Conservation (phyloP, 208 protist species). For the Acanthamoeba pearcei region DNA sequence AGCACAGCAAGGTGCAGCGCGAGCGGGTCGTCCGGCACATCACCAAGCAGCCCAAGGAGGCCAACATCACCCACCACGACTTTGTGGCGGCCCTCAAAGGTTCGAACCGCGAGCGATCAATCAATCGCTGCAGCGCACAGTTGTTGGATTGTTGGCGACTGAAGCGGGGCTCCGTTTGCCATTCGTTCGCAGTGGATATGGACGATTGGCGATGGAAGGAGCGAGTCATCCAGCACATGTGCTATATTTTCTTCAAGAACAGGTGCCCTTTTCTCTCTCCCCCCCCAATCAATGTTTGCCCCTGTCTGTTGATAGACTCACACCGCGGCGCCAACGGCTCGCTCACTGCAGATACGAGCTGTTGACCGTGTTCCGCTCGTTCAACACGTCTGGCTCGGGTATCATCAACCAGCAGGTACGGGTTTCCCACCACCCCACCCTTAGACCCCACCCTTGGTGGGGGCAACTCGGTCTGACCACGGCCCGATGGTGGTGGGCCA, state of each 20-base stretch:
- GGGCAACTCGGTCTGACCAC: background rate
- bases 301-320: background rate
- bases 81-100: constrained; percentile 2
- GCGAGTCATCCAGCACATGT: constrained; percentile 59
- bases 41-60: constrained; percentile 37
- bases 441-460: background rate
- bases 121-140: too few relatives aligned
- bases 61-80: background rate
- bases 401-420: constrained; percentile 29
- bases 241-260: constrained; percentile 67
- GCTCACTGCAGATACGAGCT: background rate
- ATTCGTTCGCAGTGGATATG: background rate
- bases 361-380: constrained; percentile 38
- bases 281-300: too few relatives aligned
- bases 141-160: background rate
- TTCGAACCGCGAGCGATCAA: background rate
- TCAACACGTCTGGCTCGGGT: constrained; percentile 38
- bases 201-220: constrained; percentile 59
- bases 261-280: background rate
- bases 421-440: background rate
- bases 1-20: constrained; percentile 14
- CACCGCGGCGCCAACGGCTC: background rate
- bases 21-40: constrained; percentile 6
- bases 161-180: background rate
- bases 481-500: background rate